Conservation (phyloP, 768 basidiomycete species). For the Termitomyces sp. region DNA sequence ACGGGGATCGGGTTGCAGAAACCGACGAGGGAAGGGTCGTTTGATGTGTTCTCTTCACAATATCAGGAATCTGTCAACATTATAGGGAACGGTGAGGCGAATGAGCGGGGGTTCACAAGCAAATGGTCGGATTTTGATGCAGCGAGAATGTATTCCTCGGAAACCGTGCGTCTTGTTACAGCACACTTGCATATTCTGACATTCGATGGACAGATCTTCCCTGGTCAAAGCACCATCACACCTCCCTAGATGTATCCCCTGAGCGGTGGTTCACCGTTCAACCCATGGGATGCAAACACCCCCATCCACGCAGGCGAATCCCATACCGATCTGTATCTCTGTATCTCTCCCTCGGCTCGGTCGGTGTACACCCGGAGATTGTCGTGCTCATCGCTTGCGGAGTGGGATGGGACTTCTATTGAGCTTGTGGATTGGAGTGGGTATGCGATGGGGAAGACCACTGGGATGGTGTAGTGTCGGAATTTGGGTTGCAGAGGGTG, state of each 20-base stretch:
- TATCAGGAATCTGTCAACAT: not conserved
- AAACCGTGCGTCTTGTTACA: no score
- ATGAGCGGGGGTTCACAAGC: not conserved
- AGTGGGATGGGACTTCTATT: slow-evolving; percentile 17
- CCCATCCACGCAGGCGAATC: not conserved
- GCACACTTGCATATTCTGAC: not conserved
- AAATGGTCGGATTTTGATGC: not conserved
- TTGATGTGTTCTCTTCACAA: not conserved
- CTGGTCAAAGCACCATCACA: not conserved
- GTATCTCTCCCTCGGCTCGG: not conserved
- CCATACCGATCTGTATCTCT: slow-evolving; percentile 1
- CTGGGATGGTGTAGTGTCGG: not conserved
- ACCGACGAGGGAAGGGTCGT: slow-evolving; percentile 10
- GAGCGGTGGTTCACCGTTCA: not conserved
- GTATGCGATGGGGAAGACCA: not conserved
- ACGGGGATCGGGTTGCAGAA: no score
- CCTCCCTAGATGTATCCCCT: no score
- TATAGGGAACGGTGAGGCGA: not conserved
- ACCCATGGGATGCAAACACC: not conserved
- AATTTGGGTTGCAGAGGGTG: not conserved
- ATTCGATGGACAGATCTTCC: not conserved
- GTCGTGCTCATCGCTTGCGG: not conserved
- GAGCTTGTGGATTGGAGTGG: not conserved
- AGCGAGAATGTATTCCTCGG: no score
- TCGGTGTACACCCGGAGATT: no score